Evolutionary conservation across 2,329 filamentous ascomycete species (phyloP).

Genomic region (Penicillium sp.): DNA sequence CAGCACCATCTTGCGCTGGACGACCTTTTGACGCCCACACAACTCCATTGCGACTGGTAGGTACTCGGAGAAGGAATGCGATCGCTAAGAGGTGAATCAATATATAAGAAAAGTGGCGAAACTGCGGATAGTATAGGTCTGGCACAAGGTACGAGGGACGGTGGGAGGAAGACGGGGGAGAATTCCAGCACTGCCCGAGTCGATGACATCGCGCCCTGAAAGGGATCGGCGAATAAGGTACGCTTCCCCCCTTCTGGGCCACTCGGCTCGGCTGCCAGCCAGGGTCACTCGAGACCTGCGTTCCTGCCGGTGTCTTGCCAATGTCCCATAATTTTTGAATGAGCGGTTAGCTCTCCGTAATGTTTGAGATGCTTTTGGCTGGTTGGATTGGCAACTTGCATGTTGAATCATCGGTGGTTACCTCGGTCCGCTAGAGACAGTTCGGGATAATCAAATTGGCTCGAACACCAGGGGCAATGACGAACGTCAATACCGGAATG

Average conservation of each 20-base stretch:
- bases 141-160: neutral
- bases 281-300: neutral
- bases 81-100: slow-evolving; percentile 6
- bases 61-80: slow-evolving; percentile 3
- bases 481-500: neutral
- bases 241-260: slow-evolving; percentile 51
- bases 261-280: slow-evolving; percentile 3
- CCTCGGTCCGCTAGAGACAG: neutral
- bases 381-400: slow-evolving; percentile 8
- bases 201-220: slow-evolving; percentile 36
- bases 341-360: neutral
- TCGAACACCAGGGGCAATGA: neutral
- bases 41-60: slow-evolving; percentile 47
- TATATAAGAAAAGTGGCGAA: neutral
- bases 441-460: neutral
- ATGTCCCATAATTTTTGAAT: neutral
- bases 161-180: slow-evolving; percentile 21
- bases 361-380: neutral
- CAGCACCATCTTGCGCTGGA: slow-evolving; percentile 94
- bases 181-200: slow-evolving; percentile 29
- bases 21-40: slow-evolving; percentile 75
- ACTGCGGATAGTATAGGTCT: neutral
- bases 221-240: slow-evolving; percentile 49
- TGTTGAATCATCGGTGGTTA: neutral
- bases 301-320: neutral